Conservation (phyloP, 805 yeast genomes). For the Lachancea sp. region DNA sequence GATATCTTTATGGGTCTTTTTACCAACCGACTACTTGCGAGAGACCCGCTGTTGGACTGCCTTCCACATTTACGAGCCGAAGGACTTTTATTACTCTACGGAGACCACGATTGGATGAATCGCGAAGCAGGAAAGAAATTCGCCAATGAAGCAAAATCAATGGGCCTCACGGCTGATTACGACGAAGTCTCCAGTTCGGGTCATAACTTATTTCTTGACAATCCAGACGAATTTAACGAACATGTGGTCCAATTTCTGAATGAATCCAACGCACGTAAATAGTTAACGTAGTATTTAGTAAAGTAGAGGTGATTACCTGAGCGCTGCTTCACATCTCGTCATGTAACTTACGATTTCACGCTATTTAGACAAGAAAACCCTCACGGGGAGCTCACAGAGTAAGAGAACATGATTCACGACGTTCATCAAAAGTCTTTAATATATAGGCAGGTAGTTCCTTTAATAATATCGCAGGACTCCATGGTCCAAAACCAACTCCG, state of each 20-base stretch:
- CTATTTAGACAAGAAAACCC: no score
- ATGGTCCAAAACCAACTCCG: no score
- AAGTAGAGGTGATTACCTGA: no score
- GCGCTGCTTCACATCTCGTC: no score
- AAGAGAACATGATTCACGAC: no score
- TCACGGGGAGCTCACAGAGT: no score
- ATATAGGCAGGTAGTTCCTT: no score
- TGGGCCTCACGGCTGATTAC: slow-evolving; percentile 14
- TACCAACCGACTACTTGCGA: slow-evolving; percentile 41
- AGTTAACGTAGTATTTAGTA: no score
- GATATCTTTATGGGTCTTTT: slow-evolving; percentile 28
- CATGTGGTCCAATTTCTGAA: slow-evolving; percentile 33
- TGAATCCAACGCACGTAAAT: no score
- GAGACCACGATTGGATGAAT: slow-evolving; percentile 72
- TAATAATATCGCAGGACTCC: no score
- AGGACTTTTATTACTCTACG: slow-evolving; percentile 46
- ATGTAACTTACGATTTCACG: no score
- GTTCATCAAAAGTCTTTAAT: no score
- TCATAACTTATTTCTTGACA: slow-evolving; percentile 72
- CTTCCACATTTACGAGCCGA: slow-evolving; percentile 33
- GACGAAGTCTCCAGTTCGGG: slow-evolving; percentile 46
- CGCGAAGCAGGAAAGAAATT: slow-evolving; percentile 42
- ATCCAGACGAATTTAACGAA: slow-evolving; percentile 46
- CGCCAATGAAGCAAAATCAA: slow-evolving; percentile 14
- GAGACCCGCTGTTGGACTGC: slow-evolving; percentile 60